Evolutionary conservation across 2,329 filamentous ascomycete species (phyloP).

Genomic region (Apiospora marii): DNA sequence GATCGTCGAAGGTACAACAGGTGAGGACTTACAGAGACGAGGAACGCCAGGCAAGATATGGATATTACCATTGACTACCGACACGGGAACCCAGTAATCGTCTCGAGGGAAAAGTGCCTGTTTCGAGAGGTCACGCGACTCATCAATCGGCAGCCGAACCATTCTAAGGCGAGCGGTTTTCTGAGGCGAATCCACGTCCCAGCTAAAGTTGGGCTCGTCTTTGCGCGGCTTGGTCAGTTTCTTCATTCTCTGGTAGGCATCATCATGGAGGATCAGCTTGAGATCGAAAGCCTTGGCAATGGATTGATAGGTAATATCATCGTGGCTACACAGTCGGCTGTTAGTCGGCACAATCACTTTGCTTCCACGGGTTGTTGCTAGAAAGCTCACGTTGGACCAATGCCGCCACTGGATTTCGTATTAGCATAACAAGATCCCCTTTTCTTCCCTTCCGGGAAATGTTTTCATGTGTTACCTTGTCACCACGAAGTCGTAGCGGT

Average conservation of each 20-base stretch:
- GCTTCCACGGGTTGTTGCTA: no score
- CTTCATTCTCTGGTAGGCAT: slow-evolving; percentile 85
- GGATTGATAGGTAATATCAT: slow-evolving; percentile 96
- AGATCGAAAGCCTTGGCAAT: slow-evolving; percentile 90
- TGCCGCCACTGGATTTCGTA: slow-evolving; percentile 72
- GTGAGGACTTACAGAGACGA: slow-evolving; percentile 66
- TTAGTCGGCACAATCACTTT: neutral
- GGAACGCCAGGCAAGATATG: slow-evolving; percentile 94
- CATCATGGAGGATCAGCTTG: slow-evolving; percentile 77
- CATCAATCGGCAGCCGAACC: slow-evolving; percentile 84
- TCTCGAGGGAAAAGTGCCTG: slow-evolving; percentile 83
- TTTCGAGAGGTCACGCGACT: slow-evolving; percentile 66
- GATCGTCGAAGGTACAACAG: neutral
- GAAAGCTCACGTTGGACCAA: slow-evolving; percentile 83
- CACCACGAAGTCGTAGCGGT: slow-evolving; percentile 91
- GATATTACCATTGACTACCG: slow-evolving; percentile 89
- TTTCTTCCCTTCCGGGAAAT: neutral
- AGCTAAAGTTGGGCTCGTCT: slow-evolving; percentile 78
- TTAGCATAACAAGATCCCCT: neutral
- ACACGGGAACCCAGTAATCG: slow-evolving; percentile 89
- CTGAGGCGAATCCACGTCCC: slow-evolving; percentile 81
- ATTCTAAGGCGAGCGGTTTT: slow-evolving; percentile 87
- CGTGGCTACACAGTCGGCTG: slow-evolving; percentile 67
- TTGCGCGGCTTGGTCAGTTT: slow-evolving; percentile 76
- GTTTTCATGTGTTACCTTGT: slow-evolving; percentile 64